Conservation (phyloP, 2,329 filamentous ascomycete genomes). For the Alternaria novae-zelandiae region DNA sequence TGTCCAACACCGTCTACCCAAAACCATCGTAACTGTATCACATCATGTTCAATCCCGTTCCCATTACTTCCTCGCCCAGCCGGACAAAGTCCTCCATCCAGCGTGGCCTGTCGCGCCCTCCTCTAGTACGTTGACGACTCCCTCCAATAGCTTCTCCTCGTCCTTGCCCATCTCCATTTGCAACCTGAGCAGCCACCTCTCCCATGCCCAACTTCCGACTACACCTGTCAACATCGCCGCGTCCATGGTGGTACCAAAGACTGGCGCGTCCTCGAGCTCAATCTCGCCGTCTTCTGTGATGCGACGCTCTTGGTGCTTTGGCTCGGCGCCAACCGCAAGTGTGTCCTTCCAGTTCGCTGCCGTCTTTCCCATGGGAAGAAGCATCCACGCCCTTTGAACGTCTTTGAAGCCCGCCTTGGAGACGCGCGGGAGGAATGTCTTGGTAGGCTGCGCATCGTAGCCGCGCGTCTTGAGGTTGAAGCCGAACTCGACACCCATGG, state of each 20-base stretch:
- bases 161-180: conserved; percentile 83
- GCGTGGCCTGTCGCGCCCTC: conserved; percentile 64
- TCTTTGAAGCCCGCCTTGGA: conserved; percentile 77
- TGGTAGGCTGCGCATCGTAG: conserved; percentile 85
- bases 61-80: conserved; percentile 51
- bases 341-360: conserved; percentile 47
- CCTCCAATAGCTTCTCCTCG: conserved; percentile 59
- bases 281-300: conserved; percentile 47
- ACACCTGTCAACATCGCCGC: conserved; percentile 79
- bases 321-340: conserved; percentile 43
- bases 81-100: conserved; percentile 66
- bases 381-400: conserved; percentile 85
- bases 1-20: not conserved
- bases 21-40: conserved; percentile 5
- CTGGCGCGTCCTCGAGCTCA: conserved; percentile 33
- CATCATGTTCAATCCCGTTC: not conserved
- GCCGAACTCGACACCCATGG: conserved; percentile 88
- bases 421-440: conserved; percentile 78
- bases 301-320: conserved; percentile 40
- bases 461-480: conserved; percentile 88
- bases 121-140: conserved; percentile 64
- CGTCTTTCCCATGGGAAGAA: conserved; percentile 76
- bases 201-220: conserved; percentile 89
- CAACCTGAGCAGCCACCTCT: conserved; percentile 91
- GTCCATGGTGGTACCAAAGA: conserved; percentile 62